Evolutionary conservation across 768 basidiomycete genomes (phyloP).

Genomic region (Cystofilobasidium capitatum): DNA sequence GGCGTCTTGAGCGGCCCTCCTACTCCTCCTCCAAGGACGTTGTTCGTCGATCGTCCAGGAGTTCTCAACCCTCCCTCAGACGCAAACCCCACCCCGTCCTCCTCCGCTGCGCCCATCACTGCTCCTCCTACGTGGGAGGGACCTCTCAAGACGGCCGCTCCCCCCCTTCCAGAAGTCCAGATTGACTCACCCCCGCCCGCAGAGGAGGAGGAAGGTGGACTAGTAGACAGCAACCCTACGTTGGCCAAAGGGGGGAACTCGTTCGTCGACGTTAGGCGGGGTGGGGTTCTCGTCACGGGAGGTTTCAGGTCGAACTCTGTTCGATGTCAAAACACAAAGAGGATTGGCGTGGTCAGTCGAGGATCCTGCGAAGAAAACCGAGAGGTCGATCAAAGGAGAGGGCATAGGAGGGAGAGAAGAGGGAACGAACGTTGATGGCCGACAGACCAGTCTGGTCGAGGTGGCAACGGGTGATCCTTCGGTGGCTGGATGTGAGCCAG

Average conservation of each 20-base stretch:
- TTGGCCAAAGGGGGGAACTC: constrained; percentile 21
- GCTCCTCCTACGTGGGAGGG: no score
- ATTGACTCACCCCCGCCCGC: background rate
- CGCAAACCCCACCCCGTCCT: background rate
- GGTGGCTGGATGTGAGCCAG: constrained; percentile 24
- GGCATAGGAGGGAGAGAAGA: background rate
- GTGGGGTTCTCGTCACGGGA: background rate
- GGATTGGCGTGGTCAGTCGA: background rate
- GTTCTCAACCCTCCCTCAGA: background rate
- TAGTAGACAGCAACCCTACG: background rate
- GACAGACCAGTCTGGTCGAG: constrained; percentile 25
- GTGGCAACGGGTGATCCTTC: constrained; percentile 25
- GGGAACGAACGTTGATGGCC: constrained; percentile 21
- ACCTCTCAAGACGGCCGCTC: constrained; percentile 3
- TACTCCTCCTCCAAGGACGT: no score
- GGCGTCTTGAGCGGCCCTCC: no score
- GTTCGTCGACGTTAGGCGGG: constrained; percentile 2
- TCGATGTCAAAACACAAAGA: background rate
- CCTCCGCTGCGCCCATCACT: background rate
- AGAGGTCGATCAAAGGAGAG: background rate
- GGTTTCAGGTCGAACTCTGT: constrained; percentile 23
- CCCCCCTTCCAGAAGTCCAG: constrained; percentile 7
- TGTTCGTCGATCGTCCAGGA: background rate
- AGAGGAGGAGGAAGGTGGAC: background rate
- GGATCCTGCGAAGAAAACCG: no score